phyloP scores from a whole-genome alignment of 345 rosid genomes.

The Syzygium jambos region DNA sequence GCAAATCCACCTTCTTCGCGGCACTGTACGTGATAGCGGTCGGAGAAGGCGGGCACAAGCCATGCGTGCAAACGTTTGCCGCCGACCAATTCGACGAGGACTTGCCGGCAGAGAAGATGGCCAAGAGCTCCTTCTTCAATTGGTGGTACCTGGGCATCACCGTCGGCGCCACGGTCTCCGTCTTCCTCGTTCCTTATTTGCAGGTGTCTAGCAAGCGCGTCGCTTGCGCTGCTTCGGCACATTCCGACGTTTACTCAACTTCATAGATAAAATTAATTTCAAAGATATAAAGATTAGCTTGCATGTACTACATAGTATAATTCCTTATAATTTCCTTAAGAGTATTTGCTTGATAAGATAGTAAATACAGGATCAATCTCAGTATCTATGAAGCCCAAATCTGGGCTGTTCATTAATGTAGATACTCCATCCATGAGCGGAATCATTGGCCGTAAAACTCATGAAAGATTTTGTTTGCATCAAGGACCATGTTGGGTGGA shows the following conservation, averaged over 20 bases:
- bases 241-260: not conserved
- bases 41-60: conserved; percentile 96
- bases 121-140: conserved; percentile 88
- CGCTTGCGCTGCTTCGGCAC: not conserved
- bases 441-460: not conserved
- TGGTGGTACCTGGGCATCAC: conserved; percentile 81
- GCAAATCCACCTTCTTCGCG: conserved; percentile 47
- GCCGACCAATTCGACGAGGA: conserved; percentile 88
- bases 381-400: not conserved
- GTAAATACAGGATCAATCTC: not conserved
- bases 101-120: conserved; percentile 42
- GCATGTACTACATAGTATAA: not conserved
- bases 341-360: not conserved
- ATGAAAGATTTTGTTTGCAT: not conserved
- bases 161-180: conserved; percentile 44
- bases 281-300: not conserved
- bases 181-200: conserved; percentile 51
- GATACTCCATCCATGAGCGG: not conserved
- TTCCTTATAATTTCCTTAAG: not conserved
- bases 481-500: conserved; percentile 74
- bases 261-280: not conserved
- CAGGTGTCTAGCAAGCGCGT: conserved; percentile 26
- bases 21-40: conserved; percentile 65
- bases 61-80: conserved; percentile 89
- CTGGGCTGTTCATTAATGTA: not conserved